Base-by-base conservation (phyloP, 2,329 filamentous ascomycete species). In the Trichoderma atroviride region DNA sequence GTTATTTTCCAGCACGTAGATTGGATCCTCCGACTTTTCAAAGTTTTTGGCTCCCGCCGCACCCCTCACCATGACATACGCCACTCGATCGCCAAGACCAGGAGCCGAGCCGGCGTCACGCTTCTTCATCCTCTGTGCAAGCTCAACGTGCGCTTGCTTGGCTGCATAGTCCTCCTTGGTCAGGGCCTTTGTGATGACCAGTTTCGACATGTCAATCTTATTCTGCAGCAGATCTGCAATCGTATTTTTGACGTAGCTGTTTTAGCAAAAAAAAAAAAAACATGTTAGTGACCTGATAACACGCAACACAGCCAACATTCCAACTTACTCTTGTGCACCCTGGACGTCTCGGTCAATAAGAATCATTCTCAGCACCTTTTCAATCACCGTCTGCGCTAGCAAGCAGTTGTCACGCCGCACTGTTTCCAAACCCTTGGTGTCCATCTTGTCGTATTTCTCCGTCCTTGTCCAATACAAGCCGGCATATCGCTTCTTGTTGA, bases 401-500 rank as follows among this genome's bases (percentile, higher is more conserved):
- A 96, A 86, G 78, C 96, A 99, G 78, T 99, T 99, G 80, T 99
- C 96, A 86, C 96, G 87, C 74, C 96, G 91, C 58, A 99, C 96
- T 4, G 96, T 99, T 81, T 99, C 96, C 74, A 99, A 98, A 85
- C 96, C 96, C 80, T 99, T 99, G 70, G 93, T 98, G 81, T 99
- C 96, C 96, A 99, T 99, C 85, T 98, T 99, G 86, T 99, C 96
- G 79, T 92, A 96, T 81, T 97, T 97, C 53, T 95, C 88, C 0
- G 95, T 89, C 73, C 92, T 96, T 5, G 96, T 99, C 94, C 94
- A 99, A 82, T 93, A 98, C 37, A 99, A 82, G n/a, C 96, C 96
- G 10, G 96, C 96, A 76, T 99, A 99, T 72, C 96, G 92, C 85
- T 99, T 99, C 85, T 99, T 99, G 89, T 99, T 99, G 89, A 99